These are phyloP conservation scores for Aspergillus leporis DNA, from an alignment of 495 filamentous ascomycete species.

Conservation along the genomic window DNA sequence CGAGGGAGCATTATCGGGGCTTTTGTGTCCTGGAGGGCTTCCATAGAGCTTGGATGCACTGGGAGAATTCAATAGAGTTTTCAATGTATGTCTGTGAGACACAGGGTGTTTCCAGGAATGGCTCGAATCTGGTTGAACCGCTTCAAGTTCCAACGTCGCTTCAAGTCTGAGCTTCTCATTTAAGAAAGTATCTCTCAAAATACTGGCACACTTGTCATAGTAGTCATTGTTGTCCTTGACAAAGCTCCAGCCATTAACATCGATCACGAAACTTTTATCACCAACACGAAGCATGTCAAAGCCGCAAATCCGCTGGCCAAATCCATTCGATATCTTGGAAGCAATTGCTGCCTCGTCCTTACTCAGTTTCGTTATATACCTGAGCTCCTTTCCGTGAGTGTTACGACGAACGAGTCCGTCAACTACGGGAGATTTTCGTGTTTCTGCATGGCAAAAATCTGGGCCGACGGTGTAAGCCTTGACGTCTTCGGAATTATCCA, in stretches of 20 bases:
- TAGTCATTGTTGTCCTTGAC: slow-evolving; percentile 99
- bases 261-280: slow-evolving; percentile 93
- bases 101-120: slow-evolving; percentile 34
- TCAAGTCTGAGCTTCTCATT: slow-evolving; percentile 65
- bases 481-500: slow-evolving; percentile 95
- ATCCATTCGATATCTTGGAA: slow-evolving; percentile 83
- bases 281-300: slow-evolving; percentile 90
- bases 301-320: slow-evolving; percentile 93
- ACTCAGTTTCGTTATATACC: slow-evolving; percentile 84
- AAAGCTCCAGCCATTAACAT: slow-evolving; percentile 99
- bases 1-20: slow-evolving; percentile 38
- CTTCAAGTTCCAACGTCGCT: slow-evolving; percentile 37
- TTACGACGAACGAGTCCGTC: slow-evolving; percentile 95
- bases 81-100: slow-evolving; percentile 50
- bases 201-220: slow-evolving; percentile 85
- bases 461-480: slow-evolving; percentile 98
- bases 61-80: slow-evolving; percentile 63
- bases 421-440: slow-evolving; percentile 93
- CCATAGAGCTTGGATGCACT: slow-evolving; percentile 62
- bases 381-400: slow-evolving; percentile 93
- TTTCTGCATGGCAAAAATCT: slow-evolving; percentile 94
- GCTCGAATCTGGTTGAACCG: slow-evolving; percentile 31
- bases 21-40: slow-evolving; percentile 42
- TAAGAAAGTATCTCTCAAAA: slow-evolving; percentile 83
- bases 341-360: slow-evolving; percentile 84